Percentiles rank a stretch among this genome's conserved stretches.
Evolutionary conservation across 768 basidiomycete genomes (phyloP).

Genomic region (Aureoboletus auriporus): DNA sequence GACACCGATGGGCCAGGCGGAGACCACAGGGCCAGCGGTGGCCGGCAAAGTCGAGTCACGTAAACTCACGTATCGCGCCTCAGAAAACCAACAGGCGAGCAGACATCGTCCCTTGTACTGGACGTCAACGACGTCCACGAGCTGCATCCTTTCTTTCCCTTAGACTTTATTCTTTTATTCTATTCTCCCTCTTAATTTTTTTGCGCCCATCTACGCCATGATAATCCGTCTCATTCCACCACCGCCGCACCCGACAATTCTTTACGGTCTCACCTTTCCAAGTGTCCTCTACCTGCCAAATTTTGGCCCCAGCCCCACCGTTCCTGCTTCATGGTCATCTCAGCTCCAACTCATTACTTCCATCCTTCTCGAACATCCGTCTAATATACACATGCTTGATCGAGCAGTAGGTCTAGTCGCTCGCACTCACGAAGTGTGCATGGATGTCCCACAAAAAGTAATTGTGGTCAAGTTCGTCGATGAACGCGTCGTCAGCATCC

Average conservation of each 20-base stretch:
- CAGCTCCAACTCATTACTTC: constrained; percentile 48
- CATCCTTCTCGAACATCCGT: constrained; percentile 49
- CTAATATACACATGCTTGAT: constrained; percentile 55
- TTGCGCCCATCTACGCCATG: constrained; percentile 40
- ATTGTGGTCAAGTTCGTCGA: constrained; percentile 58
- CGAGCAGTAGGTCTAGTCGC: constrained; percentile 53
- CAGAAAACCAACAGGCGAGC: constrained; percentile 27
- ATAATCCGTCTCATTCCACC: constrained; percentile 51
- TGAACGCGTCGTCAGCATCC: constrained; percentile 48
- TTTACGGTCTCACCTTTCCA: constrained; percentile 55
- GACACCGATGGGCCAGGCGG: too few relatives aligned
- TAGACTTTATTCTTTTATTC: constrained; percentile 24
- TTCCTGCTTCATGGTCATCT: constrained; percentile 51
- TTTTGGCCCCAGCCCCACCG: constrained; percentile 29
- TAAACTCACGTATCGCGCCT: constrained; percentile 27
- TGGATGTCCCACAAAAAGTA: constrained; percentile 48
- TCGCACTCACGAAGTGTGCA: constrained; percentile 55
- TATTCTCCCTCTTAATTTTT: constrained; percentile 24
- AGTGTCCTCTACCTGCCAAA: constrained; percentile 32
- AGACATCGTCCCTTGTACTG: constrained; percentile 19
- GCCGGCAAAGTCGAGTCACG: constrained; percentile 23
- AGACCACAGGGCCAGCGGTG: too few relatives aligned
- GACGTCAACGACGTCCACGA: constrained; percentile 27
- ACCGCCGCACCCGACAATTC: constrained; percentile 46
- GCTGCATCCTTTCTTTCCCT: constrained; percentile 4